A percentile compares a stretch with the other conserved stretches of the same genome.
Conservation (phyloP, 306 rosid genomes). For the Cucurbita ficifolia region DNA sequence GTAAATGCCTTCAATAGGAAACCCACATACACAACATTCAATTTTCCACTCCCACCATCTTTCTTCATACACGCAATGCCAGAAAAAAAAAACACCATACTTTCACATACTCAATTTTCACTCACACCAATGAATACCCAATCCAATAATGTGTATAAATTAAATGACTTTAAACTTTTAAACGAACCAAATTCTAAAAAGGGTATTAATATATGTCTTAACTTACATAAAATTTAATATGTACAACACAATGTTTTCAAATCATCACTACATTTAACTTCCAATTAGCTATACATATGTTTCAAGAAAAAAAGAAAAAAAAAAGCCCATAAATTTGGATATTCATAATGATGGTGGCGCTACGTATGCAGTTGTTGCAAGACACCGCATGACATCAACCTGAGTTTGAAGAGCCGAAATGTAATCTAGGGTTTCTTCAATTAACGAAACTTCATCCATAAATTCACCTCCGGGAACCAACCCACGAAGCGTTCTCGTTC, state of each 20-base stretch:
- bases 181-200: background rate
- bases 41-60: background rate
- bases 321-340: background rate
- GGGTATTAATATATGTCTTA: background rate
- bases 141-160: background rate
- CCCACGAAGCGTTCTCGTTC: constrained; percentile 36
- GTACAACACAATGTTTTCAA: background rate
- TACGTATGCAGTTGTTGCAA: constrained; percentile 26
- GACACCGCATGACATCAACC: constrained; percentile 65
- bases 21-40: background rate
- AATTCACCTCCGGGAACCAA: constrained; percentile 68
- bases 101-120: background rate
- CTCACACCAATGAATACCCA: background rate
- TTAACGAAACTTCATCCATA: constrained; percentile 45
- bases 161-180: background rate
- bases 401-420: constrained; percentile 48
- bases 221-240: background rate
- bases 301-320: background rate
- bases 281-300: background rate
- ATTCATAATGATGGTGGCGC: constrained; percentile 8
- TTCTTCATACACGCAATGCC: background rate
- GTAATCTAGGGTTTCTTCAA: constrained; percentile 86
- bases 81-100: background rate
- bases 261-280: background rate
- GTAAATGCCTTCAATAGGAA: background rate